Evolutionary conservation across 257 asterid species (phyloP).

Genomic region (Nicotiana knightiana): DNA sequence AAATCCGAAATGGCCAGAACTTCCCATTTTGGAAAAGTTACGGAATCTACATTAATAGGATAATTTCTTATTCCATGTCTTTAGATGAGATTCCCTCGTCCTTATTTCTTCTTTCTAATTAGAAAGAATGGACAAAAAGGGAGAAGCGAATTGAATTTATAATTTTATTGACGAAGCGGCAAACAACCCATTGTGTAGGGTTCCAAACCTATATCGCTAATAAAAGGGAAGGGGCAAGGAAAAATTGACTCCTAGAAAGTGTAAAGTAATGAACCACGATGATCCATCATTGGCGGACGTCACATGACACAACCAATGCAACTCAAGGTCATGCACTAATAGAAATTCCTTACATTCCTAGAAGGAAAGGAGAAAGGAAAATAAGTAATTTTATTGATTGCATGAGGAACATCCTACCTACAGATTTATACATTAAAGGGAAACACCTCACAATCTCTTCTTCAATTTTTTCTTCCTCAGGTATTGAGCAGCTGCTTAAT

Average conservation of each 20-base stretch:
- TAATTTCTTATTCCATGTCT: not conserved
- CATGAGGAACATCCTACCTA: not conserved
- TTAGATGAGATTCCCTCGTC: not conserved
- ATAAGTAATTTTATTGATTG: not conserved
- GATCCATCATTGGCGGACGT: not conserved
- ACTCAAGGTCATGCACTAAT: not conserved
- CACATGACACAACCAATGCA: not conserved
- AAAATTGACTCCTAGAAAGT: not conserved
- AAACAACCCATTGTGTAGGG: not conserved
- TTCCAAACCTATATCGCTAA: not conserved
- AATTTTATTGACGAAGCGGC: not conserved
- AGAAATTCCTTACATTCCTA: slow-evolving; percentile 22
- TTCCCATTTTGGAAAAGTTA: not conserved
- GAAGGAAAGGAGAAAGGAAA: slow-evolving; percentile 11
- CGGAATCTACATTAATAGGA: not conserved
- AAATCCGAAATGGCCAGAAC: not conserved
- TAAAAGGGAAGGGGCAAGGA: not conserved
- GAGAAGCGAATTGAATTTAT: not conserved
- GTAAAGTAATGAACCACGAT: not conserved
- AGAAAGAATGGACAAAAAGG: not conserved
- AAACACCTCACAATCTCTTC: not conserved
- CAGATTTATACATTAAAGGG: not conserved
- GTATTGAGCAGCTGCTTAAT: not conserved
- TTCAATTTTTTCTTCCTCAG: not conserved
- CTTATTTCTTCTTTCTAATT: not conserved